These are phyloP conservation scores for Cyclotella baltica DNA, from an alignment of 108 stramenopile genomes.

Conservation along the genomic window DNA sequence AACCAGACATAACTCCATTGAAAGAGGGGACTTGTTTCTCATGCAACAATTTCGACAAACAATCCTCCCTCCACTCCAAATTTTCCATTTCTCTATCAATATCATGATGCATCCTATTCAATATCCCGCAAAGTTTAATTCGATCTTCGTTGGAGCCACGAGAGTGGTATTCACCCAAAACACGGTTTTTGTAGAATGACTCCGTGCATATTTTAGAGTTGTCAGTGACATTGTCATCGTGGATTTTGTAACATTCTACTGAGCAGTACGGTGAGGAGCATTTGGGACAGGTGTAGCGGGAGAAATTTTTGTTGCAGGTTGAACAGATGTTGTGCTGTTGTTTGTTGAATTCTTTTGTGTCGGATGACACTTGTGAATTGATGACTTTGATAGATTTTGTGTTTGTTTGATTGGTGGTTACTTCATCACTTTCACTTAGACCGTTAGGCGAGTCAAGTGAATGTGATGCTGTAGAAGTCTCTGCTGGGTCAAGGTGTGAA, in stretches of 20 bases:
- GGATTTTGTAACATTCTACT: slow-evolving; percentile 23
- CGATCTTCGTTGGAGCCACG: slow-evolving; percentile 10
- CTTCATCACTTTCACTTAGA: no score
- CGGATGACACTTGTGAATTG: not conserved
- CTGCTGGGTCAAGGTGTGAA: not conserved
- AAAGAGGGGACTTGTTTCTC: not conserved
- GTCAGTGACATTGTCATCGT: slow-evolving; percentile 2
- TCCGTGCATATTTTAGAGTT: slow-evolving; percentile 16
- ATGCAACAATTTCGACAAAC: slow-evolving; percentile 14
- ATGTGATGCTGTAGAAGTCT: not conserved
- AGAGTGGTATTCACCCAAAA: slow-evolving; percentile 15
- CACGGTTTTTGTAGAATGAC: slow-evolving; percentile 32
- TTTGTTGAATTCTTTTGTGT: not conserved
- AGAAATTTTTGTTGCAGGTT: slow-evolving; percentile 16
- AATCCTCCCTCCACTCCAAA: slow-evolving; percentile 11
- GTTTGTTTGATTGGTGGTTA: not conserved
- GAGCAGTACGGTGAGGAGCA: slow-evolving; percentile 27
- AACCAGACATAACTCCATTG: slow-evolving; percentile 6
- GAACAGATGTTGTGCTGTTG: slow-evolving; percentile 7
- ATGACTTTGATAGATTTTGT: not conserved
- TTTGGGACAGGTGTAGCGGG: slow-evolving; percentile 30
- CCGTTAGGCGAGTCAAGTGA: no score
- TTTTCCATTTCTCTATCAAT: slow-evolving; percentile 7
- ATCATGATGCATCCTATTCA: slow-evolving; percentile 24
- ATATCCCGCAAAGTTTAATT: slow-evolving; percentile 16